A percentile compares a stretch with the other conserved stretches of the same genome.
phyloP scores from a whole-genome alignment of 2,329 filamentous ascomycete species.

The Thelonectria olida region DNA sequence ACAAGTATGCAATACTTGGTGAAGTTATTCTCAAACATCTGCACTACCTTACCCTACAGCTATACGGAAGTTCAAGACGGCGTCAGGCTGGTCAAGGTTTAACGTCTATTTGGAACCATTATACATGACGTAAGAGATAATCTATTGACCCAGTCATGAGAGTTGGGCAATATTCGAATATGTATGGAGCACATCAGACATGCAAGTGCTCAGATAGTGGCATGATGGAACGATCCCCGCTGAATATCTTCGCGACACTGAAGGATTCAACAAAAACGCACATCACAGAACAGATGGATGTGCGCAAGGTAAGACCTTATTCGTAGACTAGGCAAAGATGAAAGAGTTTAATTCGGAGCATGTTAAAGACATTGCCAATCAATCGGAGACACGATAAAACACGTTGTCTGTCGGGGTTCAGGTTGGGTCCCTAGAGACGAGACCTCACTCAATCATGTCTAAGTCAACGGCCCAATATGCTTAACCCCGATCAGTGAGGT shows the following conservation, averaged over 20 bases:
- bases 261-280: neutral
- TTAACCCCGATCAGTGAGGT: neutral
- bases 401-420: constrained; percentile 5
- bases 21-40: too few relatives aligned
- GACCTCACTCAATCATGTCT: too few relatives aligned
- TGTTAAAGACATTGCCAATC: constrained; percentile 6
- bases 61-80: neutral
- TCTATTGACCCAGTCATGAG: neutral
- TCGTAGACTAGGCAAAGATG: neutral
- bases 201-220: neutral
- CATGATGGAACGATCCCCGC: neutral
- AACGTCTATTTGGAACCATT: too few relatives aligned
- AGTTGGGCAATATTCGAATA: neutral
- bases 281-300: neutral
- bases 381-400: constrained; percentile 17
- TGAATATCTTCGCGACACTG: neutral
- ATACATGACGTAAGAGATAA: too few relatives aligned
- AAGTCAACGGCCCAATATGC: too few relatives aligned
- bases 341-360: neutral
- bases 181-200: too few relatives aligned
- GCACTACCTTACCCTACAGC: neutral
- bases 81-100: neutral
- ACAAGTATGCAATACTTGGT: neutral
- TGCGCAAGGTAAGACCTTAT: neutral
- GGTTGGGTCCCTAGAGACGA: too few relatives aligned